Conservation (phyloP, 1,139 yeast species). For the Geotrichum citri-aurantii region DNA sequence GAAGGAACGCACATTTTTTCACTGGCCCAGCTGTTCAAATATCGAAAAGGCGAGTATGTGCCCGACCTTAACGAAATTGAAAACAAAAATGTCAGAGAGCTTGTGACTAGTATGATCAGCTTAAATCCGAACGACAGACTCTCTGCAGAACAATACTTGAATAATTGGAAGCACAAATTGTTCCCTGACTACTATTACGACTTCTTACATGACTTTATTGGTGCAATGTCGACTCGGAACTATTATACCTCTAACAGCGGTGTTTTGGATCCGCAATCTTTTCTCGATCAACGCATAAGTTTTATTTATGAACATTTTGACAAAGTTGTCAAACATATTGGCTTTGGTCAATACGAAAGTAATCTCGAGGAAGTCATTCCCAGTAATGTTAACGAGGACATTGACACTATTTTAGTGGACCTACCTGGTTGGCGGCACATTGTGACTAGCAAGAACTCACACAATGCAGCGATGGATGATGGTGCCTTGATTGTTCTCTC, state of each 20-base stretch:
- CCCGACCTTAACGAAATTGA: conserved; percentile 57
- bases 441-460: conserved; percentile 25
- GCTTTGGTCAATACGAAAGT: conserved; percentile 16
- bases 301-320: conserved; percentile 29
- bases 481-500: conserved; percentile 61
- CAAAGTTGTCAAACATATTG: conserved; percentile 35
- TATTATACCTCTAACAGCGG: conserved; percentile 5
- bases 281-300: conserved; percentile 16
- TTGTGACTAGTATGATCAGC: conserved; percentile 58
- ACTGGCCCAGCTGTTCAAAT: conserved; percentile 78
- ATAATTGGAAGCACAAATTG: conserved; percentile 42
- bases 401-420: conserved; percentile 44
- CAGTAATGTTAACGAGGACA: conserved; percentile 9
- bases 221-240: conserved; percentile 37
- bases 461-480: conserved; percentile 37
- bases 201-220: conserved; percentile 64
- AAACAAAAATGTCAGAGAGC: conserved; percentile 45
- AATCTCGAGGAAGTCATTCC: conserved; percentile 7
- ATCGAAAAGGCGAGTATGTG: conserved; percentile 58
- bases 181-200: conserved; percentile 72
- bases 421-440: conserved; percentile 43
- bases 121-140: conserved; percentile 57
- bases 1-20: conserved; percentile 88
- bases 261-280: conserved; percentile 8
- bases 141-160: conserved; percentile 50